phyloP scores from a whole-genome alignment of 2,329 filamentous ascomycete genomes.

The Colletotrichum neosansevieriae region DNA sequence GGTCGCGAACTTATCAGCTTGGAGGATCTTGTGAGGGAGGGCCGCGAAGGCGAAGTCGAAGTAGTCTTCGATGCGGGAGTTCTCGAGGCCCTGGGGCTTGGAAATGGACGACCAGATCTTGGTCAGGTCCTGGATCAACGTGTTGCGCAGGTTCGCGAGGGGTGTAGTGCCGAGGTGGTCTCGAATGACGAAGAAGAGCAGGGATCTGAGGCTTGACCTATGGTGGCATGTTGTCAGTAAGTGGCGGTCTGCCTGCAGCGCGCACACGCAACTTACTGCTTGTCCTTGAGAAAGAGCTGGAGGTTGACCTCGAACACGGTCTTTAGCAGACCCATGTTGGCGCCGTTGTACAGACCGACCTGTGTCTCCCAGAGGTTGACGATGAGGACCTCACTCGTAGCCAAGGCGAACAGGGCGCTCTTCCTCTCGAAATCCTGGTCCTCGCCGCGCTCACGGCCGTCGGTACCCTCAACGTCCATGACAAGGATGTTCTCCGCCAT shows the following conservation, averaged over 20 bases:
- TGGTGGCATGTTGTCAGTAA: constrained; percentile 35
- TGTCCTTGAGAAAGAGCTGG: constrained; percentile 96
- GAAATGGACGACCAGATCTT: constrained; percentile 94
- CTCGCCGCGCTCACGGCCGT: constrained; percentile 94
- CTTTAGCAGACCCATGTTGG: constrained; percentile 98
- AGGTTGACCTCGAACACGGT: constrained; percentile 99
- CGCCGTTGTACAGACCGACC: constrained; percentile 96
- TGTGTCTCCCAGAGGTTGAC: constrained; percentile 99
- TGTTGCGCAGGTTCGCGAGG: constrained; percentile 88
- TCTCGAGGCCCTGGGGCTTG: constrained; percentile 89
- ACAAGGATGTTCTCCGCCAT: constrained; percentile 99
- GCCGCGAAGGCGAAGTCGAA: constrained; percentile 98
- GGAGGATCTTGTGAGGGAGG: constrained; percentile 95
- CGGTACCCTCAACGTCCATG: constrained; percentile 99
- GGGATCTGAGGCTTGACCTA: constrained; percentile 87
- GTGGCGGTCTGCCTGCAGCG: background rate
- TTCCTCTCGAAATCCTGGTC: constrained; percentile 99
- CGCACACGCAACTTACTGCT: constrained; percentile 71
- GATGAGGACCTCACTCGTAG: constrained; percentile 97
- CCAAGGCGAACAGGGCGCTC: constrained; percentile 95
- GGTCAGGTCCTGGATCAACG: constrained; percentile 87
- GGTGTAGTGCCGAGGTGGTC: constrained; percentile 95
- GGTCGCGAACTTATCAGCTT: constrained; percentile 88
- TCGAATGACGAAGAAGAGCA: constrained; percentile 98
- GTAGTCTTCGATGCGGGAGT: constrained; percentile 92